Base-by-base conservation (phyloP, 73 alveolate genomes). In the Paramecium caudatum region DNA sequence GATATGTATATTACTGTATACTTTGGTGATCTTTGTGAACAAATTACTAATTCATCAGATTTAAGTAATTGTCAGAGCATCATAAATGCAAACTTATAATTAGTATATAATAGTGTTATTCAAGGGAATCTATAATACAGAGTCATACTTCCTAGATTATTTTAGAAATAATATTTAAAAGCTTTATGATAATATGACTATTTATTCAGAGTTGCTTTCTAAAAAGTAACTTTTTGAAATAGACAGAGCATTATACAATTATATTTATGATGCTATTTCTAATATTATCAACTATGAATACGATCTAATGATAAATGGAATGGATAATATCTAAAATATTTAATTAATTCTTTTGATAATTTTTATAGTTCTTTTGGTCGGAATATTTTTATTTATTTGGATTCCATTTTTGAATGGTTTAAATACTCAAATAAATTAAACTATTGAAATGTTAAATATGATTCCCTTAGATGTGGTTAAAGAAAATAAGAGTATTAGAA, bases 371-470 rank as follows among this genome's bases (percentile, higher is more conserved):
- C 49, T 65, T 33, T 30, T 65, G 34, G 50, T 65, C 6, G 32
- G 30, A 7, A 65, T 65, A 2, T 65, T 65, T 65, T 36, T 65
- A 65, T 65, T 65, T 15, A 23, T 65, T 33, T 65, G 83, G 83
- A 9, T 65, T 65, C 83, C 83, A 65, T 65, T 65, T 65, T 65
- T 65, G 32, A 36, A 65, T 13, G 83, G 83, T 4, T 36, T 65
- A 30, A 65, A 65, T 65, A 65, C 83, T 0, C 43, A 74, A 39
- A 74, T 74, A 9, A 74, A 74, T 45, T 19, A 74, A 39, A 74
- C 88, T 3, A 74, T 74, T 16, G 88, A 74, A 74, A 74, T 74
- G 88, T 45, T 74, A 2, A 74, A 74, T 43, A 74, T 74, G 88
- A 74, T 74, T 45, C 88, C 88, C 16, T 19, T 74, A n/a, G 65